phyloP scores from a whole-genome alignment of 805 yeast species.

The Wickerhamiella lipophila region DNA sequence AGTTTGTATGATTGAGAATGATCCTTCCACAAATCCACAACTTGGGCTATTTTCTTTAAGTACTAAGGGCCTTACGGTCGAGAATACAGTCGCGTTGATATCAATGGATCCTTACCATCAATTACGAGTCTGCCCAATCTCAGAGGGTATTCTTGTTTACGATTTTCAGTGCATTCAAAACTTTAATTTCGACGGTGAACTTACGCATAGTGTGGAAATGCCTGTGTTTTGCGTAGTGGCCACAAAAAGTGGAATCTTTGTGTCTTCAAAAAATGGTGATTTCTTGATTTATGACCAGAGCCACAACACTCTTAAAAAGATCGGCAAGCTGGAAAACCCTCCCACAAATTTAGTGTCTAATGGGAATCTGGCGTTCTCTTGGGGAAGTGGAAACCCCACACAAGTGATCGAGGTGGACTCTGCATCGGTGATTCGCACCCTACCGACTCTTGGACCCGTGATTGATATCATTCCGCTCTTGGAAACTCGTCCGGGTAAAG shows the following conservation, averaged over 20 bases:
- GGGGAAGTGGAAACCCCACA: not conserved
- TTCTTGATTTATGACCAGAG: not conserved
- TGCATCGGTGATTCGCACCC: not conserved
- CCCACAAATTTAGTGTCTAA: not conserved
- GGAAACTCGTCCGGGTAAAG: not conserved
- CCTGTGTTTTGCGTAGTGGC: not conserved
- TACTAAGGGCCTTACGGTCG: not conserved
- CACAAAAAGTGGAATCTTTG: not conserved
- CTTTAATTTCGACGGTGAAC: not conserved
- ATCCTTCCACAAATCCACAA: slow-evolving; percentile 3
- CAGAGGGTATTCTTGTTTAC: not conserved
- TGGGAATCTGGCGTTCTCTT: not conserved
- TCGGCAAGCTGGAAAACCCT: not conserved
- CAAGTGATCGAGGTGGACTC: not conserved
- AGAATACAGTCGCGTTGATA: not conserved
- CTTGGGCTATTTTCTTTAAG: not conserved
- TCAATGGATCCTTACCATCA: not conserved
- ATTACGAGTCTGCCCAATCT: not conserved
- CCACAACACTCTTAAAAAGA: not conserved
- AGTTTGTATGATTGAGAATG: not conserved
- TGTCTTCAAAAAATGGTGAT: not conserved
- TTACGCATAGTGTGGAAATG: not conserved
- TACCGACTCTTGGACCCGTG: slow-evolving; percentile 2
- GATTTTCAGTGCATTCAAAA: not conserved
- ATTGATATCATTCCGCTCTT: not conserved